These are phyloP conservation scores for Phytophthora niederhauseri DNA, from an alignment of 352 stramenopile species.

Conservation along the genomic window DNA sequence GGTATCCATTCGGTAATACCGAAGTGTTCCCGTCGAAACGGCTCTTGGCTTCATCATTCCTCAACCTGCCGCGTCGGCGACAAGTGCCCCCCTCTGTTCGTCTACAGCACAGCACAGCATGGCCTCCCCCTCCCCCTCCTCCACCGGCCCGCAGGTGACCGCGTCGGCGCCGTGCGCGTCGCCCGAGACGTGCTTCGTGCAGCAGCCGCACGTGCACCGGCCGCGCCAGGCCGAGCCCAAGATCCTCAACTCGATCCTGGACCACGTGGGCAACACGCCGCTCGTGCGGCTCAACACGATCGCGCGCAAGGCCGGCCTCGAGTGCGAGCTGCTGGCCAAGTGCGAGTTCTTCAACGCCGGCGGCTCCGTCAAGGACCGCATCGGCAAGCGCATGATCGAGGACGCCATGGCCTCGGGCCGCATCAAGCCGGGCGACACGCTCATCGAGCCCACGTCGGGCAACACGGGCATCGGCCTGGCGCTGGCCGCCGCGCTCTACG, in stretches of 20 bases:
- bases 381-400: constrained; percentile 92
- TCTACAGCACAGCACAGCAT: constrained; percentile 5
- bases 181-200: constrained; percentile 69
- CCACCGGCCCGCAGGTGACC: constrained; percentile 30
- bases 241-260: constrained; percentile 94
- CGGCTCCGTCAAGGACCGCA: constrained; percentile 92
- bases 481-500: constrained; percentile 96
- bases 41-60: constrained; percentile 14
- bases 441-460: constrained; percentile 98
- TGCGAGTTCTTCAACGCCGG: constrained; percentile 98
- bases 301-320: constrained; percentile 94
- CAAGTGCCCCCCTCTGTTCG: constrained; percentile 9
- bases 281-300: constrained; percentile 93
- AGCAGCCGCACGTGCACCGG: constrained; percentile 69
- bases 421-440: constrained; percentile 95
- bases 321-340: constrained; percentile 95
- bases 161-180: constrained; percentile 48
- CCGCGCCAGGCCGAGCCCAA: constrained; percentile 66
- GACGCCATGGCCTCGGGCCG: constrained; percentile 90
- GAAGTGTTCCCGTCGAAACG: too few relatives aligned
- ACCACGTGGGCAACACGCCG: constrained; percentile 96
- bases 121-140: constrained; percentile 3
- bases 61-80: constrained; percentile 18
- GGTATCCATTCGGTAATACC: neutral
- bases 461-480: constrained; percentile 99